Conservation (phyloP, 2,329 filamentous ascomycete genomes). For the Colletotrichum graminicola region DNA sequence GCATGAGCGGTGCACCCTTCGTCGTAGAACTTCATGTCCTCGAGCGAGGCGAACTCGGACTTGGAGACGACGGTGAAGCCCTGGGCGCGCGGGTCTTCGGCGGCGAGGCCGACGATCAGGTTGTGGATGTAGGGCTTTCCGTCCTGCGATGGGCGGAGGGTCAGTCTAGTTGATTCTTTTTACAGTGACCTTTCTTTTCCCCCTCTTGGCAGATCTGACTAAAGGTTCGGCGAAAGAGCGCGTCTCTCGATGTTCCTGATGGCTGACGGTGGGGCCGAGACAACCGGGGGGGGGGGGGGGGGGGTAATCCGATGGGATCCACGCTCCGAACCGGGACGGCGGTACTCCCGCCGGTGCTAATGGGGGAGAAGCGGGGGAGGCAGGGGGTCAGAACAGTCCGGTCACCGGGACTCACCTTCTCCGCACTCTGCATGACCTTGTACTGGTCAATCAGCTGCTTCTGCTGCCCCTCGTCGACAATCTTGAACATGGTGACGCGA, state of each 20-base stretch:
- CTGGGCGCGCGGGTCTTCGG: constrained; percentile 70
- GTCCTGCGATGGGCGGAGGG: constrained; percentile 61
- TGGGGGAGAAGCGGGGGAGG: not conserved
- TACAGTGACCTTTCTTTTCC: not conserved
- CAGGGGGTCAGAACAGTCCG: not conserved
- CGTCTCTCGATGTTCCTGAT: not conserved
- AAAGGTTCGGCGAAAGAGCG: no score
- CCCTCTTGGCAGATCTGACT: not conserved
- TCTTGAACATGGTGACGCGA: constrained; percentile 67
- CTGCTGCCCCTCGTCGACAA: constrained; percentile 59
- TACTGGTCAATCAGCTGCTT: constrained; percentile 60
- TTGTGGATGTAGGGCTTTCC: constrained; percentile 78
- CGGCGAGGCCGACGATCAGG: constrained; percentile 64
- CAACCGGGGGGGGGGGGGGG: no score
- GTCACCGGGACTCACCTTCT: constrained; percentile 53
- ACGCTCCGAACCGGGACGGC: not conserved
- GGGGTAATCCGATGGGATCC: not conserved
- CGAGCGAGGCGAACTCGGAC: constrained; percentile 72
- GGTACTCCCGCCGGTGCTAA: not conserved
- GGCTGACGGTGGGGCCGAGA: not conserved
- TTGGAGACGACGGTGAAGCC: constrained; percentile 75
- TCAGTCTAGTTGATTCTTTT: not conserved
- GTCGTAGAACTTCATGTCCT: constrained; percentile 80
- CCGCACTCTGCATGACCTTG: constrained; percentile 53
- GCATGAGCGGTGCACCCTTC: constrained; percentile 60